Evolutionary conservation across 164 flowering plant genomes (phyloP).

Genomic region (Dillenia suffruticosa): DNA sequence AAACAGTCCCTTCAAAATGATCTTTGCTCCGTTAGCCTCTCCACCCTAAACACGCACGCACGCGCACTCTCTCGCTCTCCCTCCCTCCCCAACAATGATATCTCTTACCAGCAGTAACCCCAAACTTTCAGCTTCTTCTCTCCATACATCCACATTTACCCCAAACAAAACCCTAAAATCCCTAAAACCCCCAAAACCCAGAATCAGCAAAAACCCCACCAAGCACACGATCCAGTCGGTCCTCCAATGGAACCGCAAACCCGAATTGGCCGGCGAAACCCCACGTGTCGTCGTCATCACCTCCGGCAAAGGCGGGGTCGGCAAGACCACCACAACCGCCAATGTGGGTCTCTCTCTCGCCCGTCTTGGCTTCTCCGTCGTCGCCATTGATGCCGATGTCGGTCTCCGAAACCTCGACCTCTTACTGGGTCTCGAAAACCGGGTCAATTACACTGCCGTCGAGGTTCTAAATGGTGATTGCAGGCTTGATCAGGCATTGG

Average conservation of each 20-base stretch:
- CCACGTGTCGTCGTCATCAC: slow-evolving; percentile 95
- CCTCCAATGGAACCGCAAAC: slow-evolving; percentile 85
- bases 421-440: slow-evolving; percentile 85
- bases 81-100: slow-evolving; percentile 6
- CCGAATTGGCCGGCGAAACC: slow-evolving; percentile 67
- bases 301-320: slow-evolving; percentile 99
- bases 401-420: slow-evolving; percentile 97
- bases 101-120: slow-evolving; percentile 17
- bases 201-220: slow-evolving; percentile 3
- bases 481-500: slow-evolving; percentile 89
- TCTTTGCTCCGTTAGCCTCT: no score
- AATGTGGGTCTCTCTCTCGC: slow-evolving; percentile 89
- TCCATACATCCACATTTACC: slow-evolving; percentile 7
- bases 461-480: slow-evolving; percentile 97
- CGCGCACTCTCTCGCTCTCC: background rate
- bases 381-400: slow-evolving; percentile 94
- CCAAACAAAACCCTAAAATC: slow-evolving; percentile 10
- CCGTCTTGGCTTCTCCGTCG: slow-evolving; percentile 89
- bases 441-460: slow-evolving; percentile 91
- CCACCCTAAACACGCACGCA: no score
- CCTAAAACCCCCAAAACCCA: slow-evolving; percentile 17
- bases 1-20: no score
- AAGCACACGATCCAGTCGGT: slow-evolving; percentile 29
- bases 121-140: slow-evolving; percentile 7
- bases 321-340: slow-evolving; percentile 98